Base-by-base conservation (phyloP, 2,329 filamentous ascomycete species). In the Graphilbum fragrans region DNA sequence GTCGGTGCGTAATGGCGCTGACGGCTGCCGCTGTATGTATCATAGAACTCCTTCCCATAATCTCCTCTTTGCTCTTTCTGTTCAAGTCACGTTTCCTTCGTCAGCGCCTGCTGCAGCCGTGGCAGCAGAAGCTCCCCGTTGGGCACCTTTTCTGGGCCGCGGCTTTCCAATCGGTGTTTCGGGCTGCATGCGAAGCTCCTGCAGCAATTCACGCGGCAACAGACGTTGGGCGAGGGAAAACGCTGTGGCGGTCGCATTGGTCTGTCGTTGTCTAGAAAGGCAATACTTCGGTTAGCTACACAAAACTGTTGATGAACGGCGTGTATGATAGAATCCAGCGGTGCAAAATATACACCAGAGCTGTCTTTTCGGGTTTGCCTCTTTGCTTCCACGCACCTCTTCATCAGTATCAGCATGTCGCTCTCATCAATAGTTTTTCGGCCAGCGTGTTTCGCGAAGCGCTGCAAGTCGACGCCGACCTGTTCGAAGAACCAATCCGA, bases 401-500 rank as follows among this genome's bases (percentile, higher is more conserved):
- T 79, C 82, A 94, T 86, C 50, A 94, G 63, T 45, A 84, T 78
- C 42, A 86, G 66, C 52, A 93, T 77, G 57, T 94, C 87, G 50
- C 74, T 82, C 58, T 92, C 85, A 52, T 94, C 84, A 50, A 95
- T 86, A 3, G 79, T 86, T 59, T 83, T 92, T 25, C 87, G 75
- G 25, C 82, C 81, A 5, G 82, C 86, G 58, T 95, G 87, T 46
- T 77, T 70, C 17, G 87, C 82, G 58, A 88, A 94, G 3, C 79
- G 80, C 12, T 75, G 74, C 41, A 94, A 62, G 55, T 94, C 86
- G 45, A 87, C 82, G 37, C 83, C 78, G 3, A 84, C 66, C 58
- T 94, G 87, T 61, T 93, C 86, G 57, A 94, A 94, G 59, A 87
- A 94, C 82, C 86, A 92, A 47, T 93, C 85, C 3, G 84, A 84